Evolutionary conservation across 2,329 filamentous ascomycete species (phyloP), one percentile per base, ranked within the genome.

Genomic region (Sporothrix pseudoabietina): DNA sequence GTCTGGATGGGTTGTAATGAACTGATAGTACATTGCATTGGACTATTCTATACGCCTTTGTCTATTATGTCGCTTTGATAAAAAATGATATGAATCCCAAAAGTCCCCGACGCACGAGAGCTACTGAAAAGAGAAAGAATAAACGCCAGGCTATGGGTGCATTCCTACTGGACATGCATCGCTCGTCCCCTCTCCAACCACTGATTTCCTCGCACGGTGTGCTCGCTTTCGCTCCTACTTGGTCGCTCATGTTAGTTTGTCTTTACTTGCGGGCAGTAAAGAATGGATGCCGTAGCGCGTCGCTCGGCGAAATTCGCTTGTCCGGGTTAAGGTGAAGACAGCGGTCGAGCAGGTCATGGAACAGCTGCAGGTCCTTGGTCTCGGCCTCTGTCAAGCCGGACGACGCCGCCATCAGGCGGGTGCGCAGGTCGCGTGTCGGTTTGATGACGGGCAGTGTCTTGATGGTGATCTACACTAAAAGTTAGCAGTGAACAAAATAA

Each of bases 301-400:
- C 94, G 16, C 87, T 85, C 0, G 96, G 93, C 65, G 92, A 95
- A 78, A 96, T 92, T 75, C 96, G 89, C 85, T 97, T 97, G 80
- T 97, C 94, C 0, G 95, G 94, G 79, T 98, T 97, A 76, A 98
- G 87, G 74, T 91, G 90, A 76, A 99, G 85, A 80, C 94, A 98
- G 72, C 92, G 91, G 79, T 97, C 94, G 73, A 99, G 83, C 68
- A 99, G 84, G 81, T 98, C 94, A 77, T 94, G 87, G 81, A 99
- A 97, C 71, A 91, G 86, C 74, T 91, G 90, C 75, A 98, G 84
- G 78, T 98, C 94, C 80, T 91, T 92, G 54, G 88, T 84, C 80
- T 96, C 93, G 10, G 85, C 84, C 75, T 94, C 91, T 69, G 86
- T 89, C 85, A 97, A 90, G 70, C 90, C 91, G 72, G 88, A 89